Evolutionary conservation across 495 filamentous ascomycete species (phyloP).

Genomic region (Durotheca rogersii): DNA sequence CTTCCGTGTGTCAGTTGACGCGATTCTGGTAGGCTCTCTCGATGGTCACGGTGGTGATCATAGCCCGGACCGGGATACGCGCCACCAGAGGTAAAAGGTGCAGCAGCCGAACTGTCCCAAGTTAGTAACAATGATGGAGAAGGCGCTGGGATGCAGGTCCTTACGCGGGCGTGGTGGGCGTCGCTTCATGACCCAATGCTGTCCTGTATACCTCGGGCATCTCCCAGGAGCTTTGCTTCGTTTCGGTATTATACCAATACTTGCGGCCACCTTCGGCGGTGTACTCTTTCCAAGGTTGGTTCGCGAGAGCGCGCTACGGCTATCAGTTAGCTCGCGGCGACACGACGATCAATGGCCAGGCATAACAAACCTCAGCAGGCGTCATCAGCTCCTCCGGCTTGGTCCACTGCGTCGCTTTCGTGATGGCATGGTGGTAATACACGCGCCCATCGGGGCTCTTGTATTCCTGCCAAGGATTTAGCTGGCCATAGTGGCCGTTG

Average conservation of each 20-base stretch:
- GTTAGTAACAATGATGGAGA: too few species aligned
- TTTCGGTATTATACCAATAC: slow-evolving; percentile 93
- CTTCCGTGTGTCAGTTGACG: slow-evolving; percentile 70
- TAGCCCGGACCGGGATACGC: slow-evolving; percentile 46
- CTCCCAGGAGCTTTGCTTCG: slow-evolving; percentile 90
- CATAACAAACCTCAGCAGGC: slow-evolving; percentile 69
- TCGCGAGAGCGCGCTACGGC: slow-evolving; percentile 72
- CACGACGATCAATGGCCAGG: slow-evolving; percentile 5
- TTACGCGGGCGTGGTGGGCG: slow-evolving; percentile 62
- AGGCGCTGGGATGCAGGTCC: too few species aligned
- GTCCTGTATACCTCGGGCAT: slow-evolving; percentile 84
- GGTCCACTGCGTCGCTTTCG: slow-evolving; percentile 89
- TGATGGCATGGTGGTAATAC: slow-evolving; percentile 92
- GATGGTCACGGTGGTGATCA: slow-evolving; percentile 42
- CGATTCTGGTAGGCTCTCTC: slow-evolving; percentile 61
- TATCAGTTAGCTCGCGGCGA: slow-evolving; percentile 12
- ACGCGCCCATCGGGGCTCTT: slow-evolving; percentile 77
- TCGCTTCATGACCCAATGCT: slow-evolving; percentile 55
- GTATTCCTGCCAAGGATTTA: slow-evolving; percentile 76
- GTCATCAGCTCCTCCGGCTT: slow-evolving; percentile 91
- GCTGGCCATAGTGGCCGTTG: slow-evolving; percentile 54
- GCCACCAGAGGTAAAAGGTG: slow-evolving; percentile 65
- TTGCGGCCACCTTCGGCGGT: slow-evolving; percentile 80
- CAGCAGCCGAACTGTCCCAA: slow-evolving; percentile 53
- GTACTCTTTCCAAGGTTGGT: slow-evolving; percentile 92